These are phyloP conservation scores for Lachancea sp. DNA, from an alignment of 805 yeast species.

Conservation along the genomic window DNA sequence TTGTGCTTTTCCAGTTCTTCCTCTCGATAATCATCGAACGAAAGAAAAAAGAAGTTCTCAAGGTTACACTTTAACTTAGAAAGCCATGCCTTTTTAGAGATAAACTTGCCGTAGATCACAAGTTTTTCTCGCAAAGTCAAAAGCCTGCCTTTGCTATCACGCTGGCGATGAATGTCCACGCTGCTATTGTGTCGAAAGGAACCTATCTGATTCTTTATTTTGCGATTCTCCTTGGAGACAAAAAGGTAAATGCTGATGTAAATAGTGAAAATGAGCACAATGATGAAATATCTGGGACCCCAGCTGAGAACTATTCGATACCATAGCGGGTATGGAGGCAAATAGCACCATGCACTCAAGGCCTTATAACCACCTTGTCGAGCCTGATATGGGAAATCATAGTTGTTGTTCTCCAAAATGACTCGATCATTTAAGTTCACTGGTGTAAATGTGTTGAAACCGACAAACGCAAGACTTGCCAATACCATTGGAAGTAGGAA, in stretches of 20 bases:
- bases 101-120: slow-evolving; percentile 6
- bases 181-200: slow-evolving; percentile 20
- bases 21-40: slow-evolving; percentile 17
- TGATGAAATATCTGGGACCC: slow-evolving; percentile 71
- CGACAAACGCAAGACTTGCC: slow-evolving; percentile 67
- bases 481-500: slow-evolving; percentile 57
- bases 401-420: slow-evolving; percentile 23
- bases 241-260: slow-evolving; percentile 68
- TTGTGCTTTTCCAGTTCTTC: slow-evolving; percentile 1
- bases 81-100: slow-evolving; percentile 4
- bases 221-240: slow-evolving; percentile 56
- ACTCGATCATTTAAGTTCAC: slow-evolving; percentile 19
- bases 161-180: slow-evolving; percentile 5
- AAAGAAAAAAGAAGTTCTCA: slow-evolving; percentile 19
- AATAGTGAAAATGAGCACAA: slow-evolving; percentile 53
- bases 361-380: slow-evolving; percentile 50
- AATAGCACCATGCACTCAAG: slow-evolving; percentile 68
- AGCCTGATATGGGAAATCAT: slow-evolving; percentile 19
- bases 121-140: slow-evolving; percentile 5
- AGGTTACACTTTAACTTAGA: slow-evolving; percentile 12
- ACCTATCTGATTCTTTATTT: slow-evolving; percentile 38
- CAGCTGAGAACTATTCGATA: slow-evolving; percentile 67
- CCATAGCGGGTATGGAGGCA: slow-evolving; percentile 70
- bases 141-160: slow-evolving; percentile 3
- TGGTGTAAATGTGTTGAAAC: slow-evolving; percentile 19